phyloP scores from a whole-genome alignment of 179 eudicot genomes.

The Pouteria campechiana region DNA sequence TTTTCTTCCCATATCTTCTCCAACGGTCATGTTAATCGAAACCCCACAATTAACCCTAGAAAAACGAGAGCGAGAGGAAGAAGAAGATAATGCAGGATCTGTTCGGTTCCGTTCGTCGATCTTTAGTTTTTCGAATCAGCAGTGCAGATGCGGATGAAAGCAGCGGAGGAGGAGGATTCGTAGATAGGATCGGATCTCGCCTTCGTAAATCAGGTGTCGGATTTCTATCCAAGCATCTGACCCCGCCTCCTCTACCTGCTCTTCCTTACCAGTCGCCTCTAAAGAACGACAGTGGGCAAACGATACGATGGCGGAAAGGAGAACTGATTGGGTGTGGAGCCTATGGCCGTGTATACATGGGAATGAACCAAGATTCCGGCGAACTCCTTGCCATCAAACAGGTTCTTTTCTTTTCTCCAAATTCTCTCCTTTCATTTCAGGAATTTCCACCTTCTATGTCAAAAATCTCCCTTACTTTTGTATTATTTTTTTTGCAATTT shows the following conservation, averaged over 20 bases:
- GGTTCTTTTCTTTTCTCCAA: conserved; percentile 17
- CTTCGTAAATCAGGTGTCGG: conserved; percentile 63
- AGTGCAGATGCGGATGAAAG: conserved; percentile 11
- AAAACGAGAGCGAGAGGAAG: no score
- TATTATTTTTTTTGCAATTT: neutral
- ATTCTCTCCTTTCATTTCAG: neutral
- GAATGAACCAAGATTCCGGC: conserved; percentile 81
- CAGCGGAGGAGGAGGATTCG: conserved; percentile 33
- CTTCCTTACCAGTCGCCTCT: conserved; percentile 19
- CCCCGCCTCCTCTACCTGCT: conserved; percentile 14
- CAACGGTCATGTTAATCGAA: no score
- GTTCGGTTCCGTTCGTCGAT: conserved; percentile 74
- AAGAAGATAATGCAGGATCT: conserved; percentile 77
- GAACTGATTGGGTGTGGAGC: conserved; percentile 85
- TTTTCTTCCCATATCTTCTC: no score
- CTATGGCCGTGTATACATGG: conserved; percentile 79
- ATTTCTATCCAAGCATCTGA: conserved; percentile 18
- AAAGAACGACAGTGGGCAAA: conserved; percentile 15
- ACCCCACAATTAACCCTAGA: no score
- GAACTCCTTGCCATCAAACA: conserved; percentile 78
- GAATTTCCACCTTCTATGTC: conserved; percentile 3
- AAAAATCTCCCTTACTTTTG: neutral
- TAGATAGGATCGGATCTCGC: conserved; percentile 50
- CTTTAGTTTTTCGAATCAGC: conserved; percentile 42
- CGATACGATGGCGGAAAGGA: conserved; percentile 67